These are phyloP conservation scores for Chlamydomonas incerta DNA, from an alignment of 139 green algal species.

Conservation along the genomic window DNA sequence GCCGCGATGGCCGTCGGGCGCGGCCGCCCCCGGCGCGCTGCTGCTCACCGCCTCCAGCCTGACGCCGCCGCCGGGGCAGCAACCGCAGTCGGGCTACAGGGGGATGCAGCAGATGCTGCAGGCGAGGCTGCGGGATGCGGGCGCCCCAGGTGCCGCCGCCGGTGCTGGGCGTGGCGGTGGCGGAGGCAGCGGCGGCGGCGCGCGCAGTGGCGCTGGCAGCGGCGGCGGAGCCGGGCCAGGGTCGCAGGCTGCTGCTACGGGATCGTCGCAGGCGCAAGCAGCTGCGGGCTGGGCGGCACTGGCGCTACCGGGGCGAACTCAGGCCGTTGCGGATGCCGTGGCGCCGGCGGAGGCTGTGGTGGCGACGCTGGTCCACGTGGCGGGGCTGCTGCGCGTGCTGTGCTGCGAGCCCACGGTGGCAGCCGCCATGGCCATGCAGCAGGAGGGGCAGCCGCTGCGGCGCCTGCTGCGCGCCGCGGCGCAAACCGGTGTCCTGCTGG, in stretches of 20 bases:
- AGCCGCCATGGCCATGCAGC: neutral
- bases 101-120: neutral
- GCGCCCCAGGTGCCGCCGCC: neutral
- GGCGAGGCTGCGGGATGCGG: neutral
- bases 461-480: constrained; percentile 24
- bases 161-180: neutral
- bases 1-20: neutral
- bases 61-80: neutral
- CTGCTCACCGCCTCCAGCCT: neutral
- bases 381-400: constrained; percentile 36
- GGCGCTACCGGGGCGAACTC: neutral
- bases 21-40: neutral
- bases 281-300: neutral
- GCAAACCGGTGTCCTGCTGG: neutral
- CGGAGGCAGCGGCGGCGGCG: neutral
- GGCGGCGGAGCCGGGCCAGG: neutral
- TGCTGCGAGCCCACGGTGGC: constrained; percentile 1
- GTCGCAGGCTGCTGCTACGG: neutral
- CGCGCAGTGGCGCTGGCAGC: neutral
- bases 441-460: constrained; percentile 11
- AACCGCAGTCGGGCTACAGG: neutral
- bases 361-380: constrained; percentile 27
- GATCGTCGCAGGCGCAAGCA: neutral
- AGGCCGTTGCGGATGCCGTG: neutral
- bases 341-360: constrained; percentile 16